Base-by-base conservation (phyloP, 2,329 filamentous ascomycete species). In the Diaporthe destruens region DNA sequence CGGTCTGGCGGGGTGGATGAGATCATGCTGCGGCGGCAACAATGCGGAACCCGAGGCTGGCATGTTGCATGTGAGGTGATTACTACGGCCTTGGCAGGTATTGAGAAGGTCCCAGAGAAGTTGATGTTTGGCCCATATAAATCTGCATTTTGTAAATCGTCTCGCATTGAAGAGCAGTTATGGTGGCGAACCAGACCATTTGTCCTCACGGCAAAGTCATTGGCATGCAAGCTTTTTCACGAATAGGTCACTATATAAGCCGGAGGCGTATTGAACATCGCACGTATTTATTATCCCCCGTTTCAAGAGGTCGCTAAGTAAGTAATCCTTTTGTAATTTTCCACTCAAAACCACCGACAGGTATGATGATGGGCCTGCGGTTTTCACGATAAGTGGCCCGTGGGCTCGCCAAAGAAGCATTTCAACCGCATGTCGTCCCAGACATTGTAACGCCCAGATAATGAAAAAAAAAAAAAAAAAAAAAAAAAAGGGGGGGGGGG, bases 271-370 rank as follows among this genome's bases (percentile, higher is more conserved):
- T 7, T 14, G 16, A 32, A 34, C 44, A 53, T 70, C 42, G 44
- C 36, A 69, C 32, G 9, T 59, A 14, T 53, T 61, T 36, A 32
- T 65, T 59, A 42, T 56, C 68, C 59, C 71, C 68, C 49, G 20
- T 72, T 65, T 44, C 36, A 14, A 23, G 61, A 51, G 34, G 53
- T 72, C 44, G 72, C 66, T 61, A 61, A 67, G 23, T 53, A 55
- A 65, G 23, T 53, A 55, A 65, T 20, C 29, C 29, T 63, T 73
- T 51, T 71, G 14, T n/a, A 20, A 11, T 54, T 23, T 53, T 11
- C 18, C 23, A 49, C 44, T n/a, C n/a, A 61, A 20, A 55, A 47
- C 59, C 57, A 67, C 42, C 54, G 39, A 25, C n/a, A 51, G 47
- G 11, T 34, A 63, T 59, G 16, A 16, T 42, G 6, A 16, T 42